A percentile compares a stretch with the other conserved stretches of the same genome.
phyloP scores from a whole-genome alignment of 129 eudicot species.

The Saussurea involucrata region DNA sequence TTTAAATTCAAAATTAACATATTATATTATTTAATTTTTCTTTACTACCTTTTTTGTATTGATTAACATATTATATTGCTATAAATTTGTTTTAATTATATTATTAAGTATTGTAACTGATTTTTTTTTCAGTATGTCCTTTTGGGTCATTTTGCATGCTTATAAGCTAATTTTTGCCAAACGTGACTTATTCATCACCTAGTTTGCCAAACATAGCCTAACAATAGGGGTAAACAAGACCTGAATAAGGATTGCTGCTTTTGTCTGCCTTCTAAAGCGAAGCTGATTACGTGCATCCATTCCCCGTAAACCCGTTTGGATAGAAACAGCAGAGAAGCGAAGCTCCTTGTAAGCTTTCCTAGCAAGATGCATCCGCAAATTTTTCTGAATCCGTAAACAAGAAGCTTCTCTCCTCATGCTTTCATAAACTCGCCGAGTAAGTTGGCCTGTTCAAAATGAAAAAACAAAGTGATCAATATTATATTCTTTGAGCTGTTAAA shows the following conservation, averaged over 20 bases:
- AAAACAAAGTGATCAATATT: not conserved
- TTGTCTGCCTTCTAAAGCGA: constrained; percentile 73
- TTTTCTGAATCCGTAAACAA: constrained; percentile 63
- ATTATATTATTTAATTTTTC: no score
- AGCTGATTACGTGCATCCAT: constrained; percentile 91
- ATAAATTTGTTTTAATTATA: no score
- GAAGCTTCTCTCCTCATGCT: constrained; percentile 80
- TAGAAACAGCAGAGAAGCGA: constrained; percentile 58
- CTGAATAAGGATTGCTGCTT: constrained; percentile 90
- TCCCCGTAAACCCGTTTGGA: constrained; percentile 91
- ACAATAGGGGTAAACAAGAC: constrained; percentile 25
- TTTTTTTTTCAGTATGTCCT: no score
- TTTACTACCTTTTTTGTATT: no score
- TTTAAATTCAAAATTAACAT: no score
- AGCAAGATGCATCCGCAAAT: constrained; percentile 76
- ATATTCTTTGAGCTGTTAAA: constrained; percentile 4
- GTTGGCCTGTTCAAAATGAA: constrained; percentile 54
- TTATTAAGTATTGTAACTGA: no score
- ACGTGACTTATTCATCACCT: no score
- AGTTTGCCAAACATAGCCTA: no score
- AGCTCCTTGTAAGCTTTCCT: constrained; percentile 66
- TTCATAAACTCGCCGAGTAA: constrained; percentile 68
- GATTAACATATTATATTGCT: no score
- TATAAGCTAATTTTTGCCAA: no score
- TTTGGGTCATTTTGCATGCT: no score